Evolutionary conservation across 139 green algal genomes (phyloP), one percentile per base, ranked within the genome.

Genomic region (Coelastrella sp.): DNA sequence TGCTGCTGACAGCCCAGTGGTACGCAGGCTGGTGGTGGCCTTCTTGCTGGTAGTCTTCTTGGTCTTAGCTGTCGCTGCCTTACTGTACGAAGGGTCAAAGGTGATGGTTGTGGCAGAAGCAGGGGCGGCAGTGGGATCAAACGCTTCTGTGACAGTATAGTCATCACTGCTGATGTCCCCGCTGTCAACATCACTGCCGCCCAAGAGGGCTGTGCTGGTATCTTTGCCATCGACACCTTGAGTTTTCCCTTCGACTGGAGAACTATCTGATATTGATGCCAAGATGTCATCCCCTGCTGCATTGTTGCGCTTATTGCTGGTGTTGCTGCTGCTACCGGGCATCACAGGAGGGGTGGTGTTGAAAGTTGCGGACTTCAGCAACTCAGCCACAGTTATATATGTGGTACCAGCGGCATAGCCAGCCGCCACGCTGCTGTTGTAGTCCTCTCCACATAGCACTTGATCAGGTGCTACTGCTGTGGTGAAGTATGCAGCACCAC

Each of bases 401-500:
- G 34, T 53, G 21, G 35, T 53, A 35, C 75, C 75, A 37, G 53
- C 35, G 4, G 34, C 34, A 38, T 38, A 69, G 15, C 75, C 75
- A 9, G 34, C 21, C 5, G 35, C 35, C n/a, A 9, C 15, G 43
- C 78, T 75, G 62, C 3, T 76, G 60, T 71, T 71, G 35, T 82
- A 82, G 75, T 82, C 75, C 37, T 69, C 53, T 25, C 78, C 78
- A 75, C 78, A 84, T 3, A 25, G 60, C 60, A 87, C 50, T 38
- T 87, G 69, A 11, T 75, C 32, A 15, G 71, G 57, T 34, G 53
- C 27, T 27, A 81, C 38, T 17, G 71, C 30, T 30, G 69, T 50
- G 57, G 32, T 79, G 40, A 87, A 74, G 59, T 75, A 87, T 40
- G 82, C 48, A 3, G 69, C 83, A 32, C 81, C 81, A 30, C 83